A percentile compares a stretch with the other conserved stretches of the same genome.
phyloP scores from a whole-genome alignment of 2,329 filamentous ascomycete genomes.

The Alternaria ethzedia region DNA sequence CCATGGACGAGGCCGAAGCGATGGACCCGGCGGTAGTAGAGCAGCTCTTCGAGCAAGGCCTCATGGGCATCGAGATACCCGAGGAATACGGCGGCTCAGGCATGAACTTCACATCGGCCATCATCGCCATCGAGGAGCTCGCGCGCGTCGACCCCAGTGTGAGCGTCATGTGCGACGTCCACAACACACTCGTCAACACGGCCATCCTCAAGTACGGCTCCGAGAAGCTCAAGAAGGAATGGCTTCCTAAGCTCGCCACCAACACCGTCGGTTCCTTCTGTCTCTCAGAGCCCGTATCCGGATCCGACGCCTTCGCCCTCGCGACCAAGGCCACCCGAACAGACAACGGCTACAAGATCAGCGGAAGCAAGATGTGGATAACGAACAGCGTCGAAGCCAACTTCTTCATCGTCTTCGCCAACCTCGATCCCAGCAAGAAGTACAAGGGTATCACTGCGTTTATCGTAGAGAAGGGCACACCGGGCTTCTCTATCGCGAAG shows the following conservation, averaged over 20 bases:
- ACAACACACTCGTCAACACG: conserved; percentile 98
- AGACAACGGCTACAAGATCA: conserved; percentile 81
- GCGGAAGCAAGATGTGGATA: conserved; percentile 99
- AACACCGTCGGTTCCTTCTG: conserved; percentile 90
- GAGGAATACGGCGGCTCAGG: conserved; percentile 96
- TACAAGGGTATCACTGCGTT: conserved; percentile 98
- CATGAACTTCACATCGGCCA: conserved; percentile 98
- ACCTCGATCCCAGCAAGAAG: conserved; percentile 87
- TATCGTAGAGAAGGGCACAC: conserved; percentile 85
- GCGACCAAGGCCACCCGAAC: conserved; percentile 89
- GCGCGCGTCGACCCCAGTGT: conserved; percentile 93
- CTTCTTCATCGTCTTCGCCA: conserved; percentile 98
- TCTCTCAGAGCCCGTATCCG: conserved; percentile 88
- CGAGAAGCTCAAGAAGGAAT: conserved; percentile 78
- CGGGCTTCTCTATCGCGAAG: conserved; percentile 94
- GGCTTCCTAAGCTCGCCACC: conserved; percentile 87
- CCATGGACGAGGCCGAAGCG: conserved; percentile 95
- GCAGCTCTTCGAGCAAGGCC: conserved; percentile 93
- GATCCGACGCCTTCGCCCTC: conserved; percentile 94
- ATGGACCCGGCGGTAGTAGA: conserved; percentile 92
- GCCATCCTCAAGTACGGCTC: conserved; percentile 86
- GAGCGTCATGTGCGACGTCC: conserved; percentile 93
- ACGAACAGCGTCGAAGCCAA: conserved; percentile 94
- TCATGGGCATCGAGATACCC: conserved; percentile 97
- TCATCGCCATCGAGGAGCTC: conserved; percentile 96